Conservation (phyloP, 2,329 filamentous ascomycete species). For the Diaporthe citrichinensis region DNA sequence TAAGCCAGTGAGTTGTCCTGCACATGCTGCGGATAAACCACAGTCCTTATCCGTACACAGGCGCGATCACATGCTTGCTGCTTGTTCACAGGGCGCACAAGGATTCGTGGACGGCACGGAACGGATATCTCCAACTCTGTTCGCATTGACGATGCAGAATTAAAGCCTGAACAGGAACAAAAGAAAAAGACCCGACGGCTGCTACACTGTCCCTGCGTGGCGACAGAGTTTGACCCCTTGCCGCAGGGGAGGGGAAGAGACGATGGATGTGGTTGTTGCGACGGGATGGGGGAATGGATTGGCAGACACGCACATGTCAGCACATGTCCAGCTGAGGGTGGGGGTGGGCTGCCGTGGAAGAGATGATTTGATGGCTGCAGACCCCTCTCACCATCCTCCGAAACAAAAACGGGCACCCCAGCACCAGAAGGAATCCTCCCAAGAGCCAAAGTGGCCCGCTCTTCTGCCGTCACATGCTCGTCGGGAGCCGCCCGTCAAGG, state of each 20-base stretch:
- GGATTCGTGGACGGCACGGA: background rate
- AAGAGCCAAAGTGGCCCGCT: slow-evolving; percentile 3
- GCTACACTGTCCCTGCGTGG: slow-evolving; percentile 16
- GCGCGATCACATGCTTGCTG: slow-evolving; percentile 24
- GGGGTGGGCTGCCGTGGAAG: background rate
- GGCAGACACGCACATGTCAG: slow-evolving; percentile 38
- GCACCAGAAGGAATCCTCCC: background rate
- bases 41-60: background rate
- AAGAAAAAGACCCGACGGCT: slow-evolving; percentile 11
- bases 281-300: slow-evolving; percentile 13
- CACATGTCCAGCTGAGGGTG: slow-evolving; percentile 2
- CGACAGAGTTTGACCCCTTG: slow-evolving; percentile 10
- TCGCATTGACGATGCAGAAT: slow-evolving; percentile 21
- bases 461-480: slow-evolving; percentile 40
- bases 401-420: slow-evolving; percentile 19
- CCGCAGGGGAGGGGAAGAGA: background rate
- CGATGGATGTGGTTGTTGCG: slow-evolving; percentile 22
- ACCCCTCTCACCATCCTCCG: slow-evolving; percentile 19
- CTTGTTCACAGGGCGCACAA: background rate
- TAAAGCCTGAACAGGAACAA: background rate
- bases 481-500: slow-evolving; percentile 35
- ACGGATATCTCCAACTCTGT: slow-evolving; percentile 24
- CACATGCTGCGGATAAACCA: background rate
- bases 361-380: background rate
- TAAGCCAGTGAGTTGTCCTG: background rate